Conservation (phyloP, 2,329 filamentous ascomycete species). For the Albifimbria verrucaria region DNA sequence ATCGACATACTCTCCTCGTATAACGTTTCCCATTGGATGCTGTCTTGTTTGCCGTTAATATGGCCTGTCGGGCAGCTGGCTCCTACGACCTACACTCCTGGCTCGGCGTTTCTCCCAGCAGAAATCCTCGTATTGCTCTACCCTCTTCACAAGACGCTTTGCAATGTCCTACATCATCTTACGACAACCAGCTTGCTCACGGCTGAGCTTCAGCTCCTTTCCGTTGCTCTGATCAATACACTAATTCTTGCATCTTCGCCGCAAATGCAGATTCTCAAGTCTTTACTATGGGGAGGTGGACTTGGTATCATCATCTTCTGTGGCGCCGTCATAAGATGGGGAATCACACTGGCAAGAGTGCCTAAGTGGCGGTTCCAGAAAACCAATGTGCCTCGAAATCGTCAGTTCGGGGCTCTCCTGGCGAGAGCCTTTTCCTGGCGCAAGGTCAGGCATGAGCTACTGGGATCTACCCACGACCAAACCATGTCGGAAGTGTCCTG, state of each 20-base stretch:
- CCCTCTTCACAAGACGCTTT: conserved; percentile 77
- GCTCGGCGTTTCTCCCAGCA: conserved; percentile 35
- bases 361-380: conserved; percentile 86
- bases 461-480: conserved; percentile 28
- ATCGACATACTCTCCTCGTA: conserved; percentile 53
- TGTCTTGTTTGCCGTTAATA: conserved; percentile 67
- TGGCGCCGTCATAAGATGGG: conserved; percentile 74
- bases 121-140: conserved; percentile 68
- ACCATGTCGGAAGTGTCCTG: conserved; percentile 25
- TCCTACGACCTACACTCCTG: conserved; percentile 29
- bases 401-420: conserved; percentile 34
- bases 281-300: conserved; percentile 81
- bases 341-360: conserved; percentile 79
- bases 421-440: conserved; percentile 42
- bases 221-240: conserved; percentile 77
- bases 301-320: conserved; percentile 71
- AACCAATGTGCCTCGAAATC: conserved; percentile 34
- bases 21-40: conserved; percentile 72
- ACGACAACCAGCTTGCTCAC: conserved; percentile 85
- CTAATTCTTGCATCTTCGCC: conserved; percentile 75
- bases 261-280: conserved; percentile 81
- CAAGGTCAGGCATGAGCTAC: conserved; percentile 39
- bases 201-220: conserved; percentile 84
- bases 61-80: conserved; percentile 19
- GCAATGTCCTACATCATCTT: conserved; percentile 70